These are phyloP conservation scores for Hyaloperonospora arabidopsidis DNA, from an alignment of 352 stramenopile genomes.

Conservation along the genomic window DNA sequence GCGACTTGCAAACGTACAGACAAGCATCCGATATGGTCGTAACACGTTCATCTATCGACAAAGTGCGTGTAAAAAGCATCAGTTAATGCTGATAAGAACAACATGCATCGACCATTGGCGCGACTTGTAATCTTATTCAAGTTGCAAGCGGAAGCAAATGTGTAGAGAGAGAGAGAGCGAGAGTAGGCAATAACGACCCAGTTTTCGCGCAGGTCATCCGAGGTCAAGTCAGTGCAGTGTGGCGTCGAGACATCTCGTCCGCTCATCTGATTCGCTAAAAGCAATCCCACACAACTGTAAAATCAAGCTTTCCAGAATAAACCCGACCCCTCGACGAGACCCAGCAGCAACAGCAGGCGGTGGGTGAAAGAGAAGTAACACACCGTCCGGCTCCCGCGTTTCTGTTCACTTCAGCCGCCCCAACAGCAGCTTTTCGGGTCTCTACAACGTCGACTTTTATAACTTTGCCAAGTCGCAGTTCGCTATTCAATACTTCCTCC, in stretches of 20 bases:
- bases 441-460: too few species aligned
- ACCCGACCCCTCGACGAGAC: slow-evolving; percentile 21
- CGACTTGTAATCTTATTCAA: background rate
- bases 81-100: too few species aligned
- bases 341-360: too few species aligned
- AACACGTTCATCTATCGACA: too few species aligned
- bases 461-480: too few species aligned
- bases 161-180: background rate
- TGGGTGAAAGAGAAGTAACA: too few species aligned
- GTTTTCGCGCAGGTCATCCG: background rate
- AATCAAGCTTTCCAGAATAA: too few species aligned
- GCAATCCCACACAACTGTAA: background rate
- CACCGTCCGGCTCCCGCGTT: background rate
- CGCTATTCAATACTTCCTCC: too few species aligned
- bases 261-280: slow-evolving; percentile 6
- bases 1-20: too few species aligned
- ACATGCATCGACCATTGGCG: background rate
- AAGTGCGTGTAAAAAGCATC: too few species aligned
- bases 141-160: background rate
- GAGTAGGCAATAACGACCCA: background rate
- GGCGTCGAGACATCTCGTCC: background rate
- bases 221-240: slow-evolving; percentile 26
- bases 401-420: slow-evolving; percentile 14
- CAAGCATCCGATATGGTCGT: too few species aligned
- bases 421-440: slow-evolving; percentile 6